Conservation (phyloP, 2,329 filamentous ascomycete genomes). For the Aspergillus texensis region DNA sequence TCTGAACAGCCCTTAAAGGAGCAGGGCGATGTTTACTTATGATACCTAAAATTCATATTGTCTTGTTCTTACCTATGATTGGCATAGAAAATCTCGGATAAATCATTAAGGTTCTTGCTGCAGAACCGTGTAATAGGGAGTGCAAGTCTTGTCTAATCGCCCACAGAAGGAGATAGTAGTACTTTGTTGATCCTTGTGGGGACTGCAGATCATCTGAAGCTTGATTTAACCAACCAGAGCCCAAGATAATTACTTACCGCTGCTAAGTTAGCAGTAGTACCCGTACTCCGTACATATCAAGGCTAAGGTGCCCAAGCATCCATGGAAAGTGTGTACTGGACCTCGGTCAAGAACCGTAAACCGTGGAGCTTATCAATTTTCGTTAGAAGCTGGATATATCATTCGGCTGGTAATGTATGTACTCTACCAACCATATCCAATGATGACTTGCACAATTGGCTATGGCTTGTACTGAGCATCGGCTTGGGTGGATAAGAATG, state of each 20-base stretch:
- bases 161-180: not conserved
- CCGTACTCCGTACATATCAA: not conserved
- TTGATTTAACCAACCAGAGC: constrained; percentile 1
- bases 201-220: constrained; percentile 7
- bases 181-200: not conserved
- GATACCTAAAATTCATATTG: constrained; percentile 24
- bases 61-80: not conserved
- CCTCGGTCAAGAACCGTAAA: not conserved
- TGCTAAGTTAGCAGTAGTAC: not conserved
- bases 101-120: not conserved
- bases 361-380: not conserved
- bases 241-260: not conserved
- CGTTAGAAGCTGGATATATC: not conserved
- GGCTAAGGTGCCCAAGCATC: not conserved
- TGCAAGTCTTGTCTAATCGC: not conserved
- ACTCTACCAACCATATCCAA: not conserved
- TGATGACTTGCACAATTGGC: not conserved
- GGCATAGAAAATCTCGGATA: not conserved
- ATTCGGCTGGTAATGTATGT: not conserved
- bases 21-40: constrained; percentile 17
- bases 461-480: not conserved
- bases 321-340: not conserved
- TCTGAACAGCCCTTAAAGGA: constrained; percentile 4
- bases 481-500: not conserved
- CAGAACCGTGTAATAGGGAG: not conserved